These are phyloP conservation scores for Obelidium mucronatum DNA, from an alignment of 192 early-diverging fungal genomes.

Conservation along the genomic window DNA sequence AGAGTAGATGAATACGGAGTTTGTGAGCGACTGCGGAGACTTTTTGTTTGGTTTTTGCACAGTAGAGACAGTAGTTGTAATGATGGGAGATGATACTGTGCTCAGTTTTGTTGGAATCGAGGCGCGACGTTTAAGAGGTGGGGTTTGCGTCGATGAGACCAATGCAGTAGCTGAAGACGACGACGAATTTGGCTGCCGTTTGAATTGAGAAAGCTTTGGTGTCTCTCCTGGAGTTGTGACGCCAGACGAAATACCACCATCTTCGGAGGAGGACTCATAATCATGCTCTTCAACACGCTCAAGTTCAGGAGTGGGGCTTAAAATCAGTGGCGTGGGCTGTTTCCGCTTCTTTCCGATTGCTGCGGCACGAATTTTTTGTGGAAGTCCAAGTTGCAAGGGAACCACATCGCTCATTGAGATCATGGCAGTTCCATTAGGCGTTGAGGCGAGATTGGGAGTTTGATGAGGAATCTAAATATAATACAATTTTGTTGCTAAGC, in stretches of 20 bases:
- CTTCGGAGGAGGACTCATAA: background rate
- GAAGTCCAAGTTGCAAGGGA: background rate
- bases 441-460: background rate
- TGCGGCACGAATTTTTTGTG: background rate
- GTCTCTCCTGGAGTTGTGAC: background rate
- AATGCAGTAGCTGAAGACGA: too few relatives aligned
- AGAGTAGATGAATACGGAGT: background rate
- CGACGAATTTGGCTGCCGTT: too few relatives aligned
- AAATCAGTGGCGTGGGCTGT: background rate
- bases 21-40: too few relatives aligned
- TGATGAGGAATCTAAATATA: background rate
- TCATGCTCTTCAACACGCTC: background rate
- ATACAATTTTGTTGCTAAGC: background rate
- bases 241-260: background rate
- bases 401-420: slow-evolving; percentile 2
- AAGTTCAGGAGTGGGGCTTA: slow-evolving; percentile 12
- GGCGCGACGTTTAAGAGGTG: background rate
- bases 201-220: too few relatives aligned
- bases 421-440: background rate
- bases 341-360: background rate
- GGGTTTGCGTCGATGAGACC: background rate
- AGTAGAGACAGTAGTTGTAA: background rate
- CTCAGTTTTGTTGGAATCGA: background rate
- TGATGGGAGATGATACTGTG: background rate
- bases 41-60: too few relatives aligned